phyloP scores from a whole-genome alignment of 495 filamentous ascomycete species.

The Hypoxylon perforatum region DNA sequence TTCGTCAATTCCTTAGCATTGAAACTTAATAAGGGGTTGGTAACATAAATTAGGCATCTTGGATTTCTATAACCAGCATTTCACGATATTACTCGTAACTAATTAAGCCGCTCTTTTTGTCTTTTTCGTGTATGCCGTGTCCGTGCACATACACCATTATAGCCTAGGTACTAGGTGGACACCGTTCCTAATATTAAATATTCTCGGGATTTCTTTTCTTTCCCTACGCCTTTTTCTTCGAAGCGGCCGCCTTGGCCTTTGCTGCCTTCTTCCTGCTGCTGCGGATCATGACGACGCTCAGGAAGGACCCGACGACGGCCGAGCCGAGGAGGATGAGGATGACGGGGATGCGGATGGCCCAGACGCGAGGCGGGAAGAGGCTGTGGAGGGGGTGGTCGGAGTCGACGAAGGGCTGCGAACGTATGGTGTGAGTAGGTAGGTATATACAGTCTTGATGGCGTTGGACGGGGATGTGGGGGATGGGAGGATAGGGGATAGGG shows the following conservation, averaged over 20 bases:
- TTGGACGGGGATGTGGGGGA: conserved; percentile 10
- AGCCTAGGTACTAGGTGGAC: background rate
- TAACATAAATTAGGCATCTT: conserved; percentile 1
- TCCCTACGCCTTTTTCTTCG: conserved; percentile 71
- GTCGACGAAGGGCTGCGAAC: conserved; percentile 90
- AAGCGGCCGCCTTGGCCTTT: conserved; percentile 82
- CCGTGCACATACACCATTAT: background rate
- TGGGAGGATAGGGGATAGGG: conserved; percentile 16
- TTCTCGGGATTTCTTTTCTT: no score
- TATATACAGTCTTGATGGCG: background rate
- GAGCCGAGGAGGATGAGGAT: conserved; percentile 92
- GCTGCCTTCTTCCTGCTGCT: conserved; percentile 97
- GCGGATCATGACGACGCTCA: conserved; percentile 97
- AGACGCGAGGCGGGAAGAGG: conserved; percentile 96
- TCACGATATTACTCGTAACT: conserved; percentile 1
- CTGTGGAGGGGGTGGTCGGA: conserved; percentile 90
- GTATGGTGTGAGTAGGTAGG: conserved; percentile 13
- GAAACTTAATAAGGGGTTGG: conserved; percentile 3
- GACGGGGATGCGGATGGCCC: conserved; percentile 98
- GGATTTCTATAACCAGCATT: background rate
- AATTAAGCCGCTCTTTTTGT: conserved; percentile 5
- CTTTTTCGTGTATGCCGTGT: background rate
- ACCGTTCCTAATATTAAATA: background rate
- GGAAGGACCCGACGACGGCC: conserved; percentile 94
- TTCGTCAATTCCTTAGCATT: conserved; percentile 16